Evolutionary conservation across 495 filamentous ascomycete genomes (phyloP), one percentile per base, ranked within the genome.

Genomic region (Aspergillus bridgeri): DNA sequence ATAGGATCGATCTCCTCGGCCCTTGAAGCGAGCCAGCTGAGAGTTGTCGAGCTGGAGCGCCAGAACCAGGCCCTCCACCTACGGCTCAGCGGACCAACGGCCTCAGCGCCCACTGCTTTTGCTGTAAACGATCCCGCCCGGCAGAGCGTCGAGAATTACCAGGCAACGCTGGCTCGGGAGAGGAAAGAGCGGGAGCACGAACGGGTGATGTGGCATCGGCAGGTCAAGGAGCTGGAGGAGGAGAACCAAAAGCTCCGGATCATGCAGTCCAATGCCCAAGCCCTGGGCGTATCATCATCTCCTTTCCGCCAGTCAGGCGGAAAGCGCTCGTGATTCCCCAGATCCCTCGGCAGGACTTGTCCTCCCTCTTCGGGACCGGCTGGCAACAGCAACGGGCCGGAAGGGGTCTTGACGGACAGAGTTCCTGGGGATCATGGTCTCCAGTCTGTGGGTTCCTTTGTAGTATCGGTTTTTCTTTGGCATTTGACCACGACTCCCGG

Each of bases 191-290:
- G 49, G 2, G 46, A 15, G 22, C 52, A 63, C 24, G 54, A 63
- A 18, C 42, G 58, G 18, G 22, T 65, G 5, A 54, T 44, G 6
- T 60, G 55, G 54, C 19, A 29, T 18, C 53, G 61, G 43, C 6
- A 42, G 29, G 51, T 43, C 3, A 56, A 23, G 1, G 64, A 61
- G n/a, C 51, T 66, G 19, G 57, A 59, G 27, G 58, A n/a, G 0
- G 55, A 63, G 25, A 51, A 43, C 21, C 52, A 46, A 22, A 60
- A 54, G 47, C 58, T 66, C 2, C 58, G 54, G 1, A 58, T 61
- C 33, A 51, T 48, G 0, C 8, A 48, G 38, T 66, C 64, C 3
- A 50, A 62, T 42, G 53, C 53, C 5, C 20, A 27, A 8, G 13
- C 23, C 8, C 4, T 1, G 1, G 49, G 49, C 1, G 44, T n/a